Evolutionary conservation across 106 monocot species (phyloP).

Genomic region (Ottelia alismoides): DNA sequence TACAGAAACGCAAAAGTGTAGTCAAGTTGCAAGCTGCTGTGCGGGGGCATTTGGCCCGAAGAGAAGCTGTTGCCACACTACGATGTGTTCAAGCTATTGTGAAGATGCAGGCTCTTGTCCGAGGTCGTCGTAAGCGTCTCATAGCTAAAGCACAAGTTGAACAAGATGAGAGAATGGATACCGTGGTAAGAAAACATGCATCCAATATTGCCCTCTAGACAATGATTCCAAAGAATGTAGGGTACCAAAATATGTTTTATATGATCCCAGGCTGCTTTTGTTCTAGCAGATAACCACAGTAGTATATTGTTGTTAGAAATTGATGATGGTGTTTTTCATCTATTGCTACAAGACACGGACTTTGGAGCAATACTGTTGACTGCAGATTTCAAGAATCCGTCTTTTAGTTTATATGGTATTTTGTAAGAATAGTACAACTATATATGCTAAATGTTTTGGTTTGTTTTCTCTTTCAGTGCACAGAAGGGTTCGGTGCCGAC

Average conservation of each 20-base stretch:
- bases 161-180: neutral
- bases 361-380: no score
- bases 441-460: neutral
- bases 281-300: neutral
- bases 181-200: no score
- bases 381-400: neutral
- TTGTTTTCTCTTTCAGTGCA: conserved; percentile 5
- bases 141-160: conserved; percentile 1
- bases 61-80: conserved; percentile 53
- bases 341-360: no score
- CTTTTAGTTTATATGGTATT: neutral
- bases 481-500: neutral
- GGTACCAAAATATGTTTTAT: neutral
- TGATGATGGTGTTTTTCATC: neutral
- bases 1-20: conserved; percentile 26
- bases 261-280: no score
- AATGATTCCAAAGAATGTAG: neutral
- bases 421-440: neutral
- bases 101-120: conserved; percentile 62
- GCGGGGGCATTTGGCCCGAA: conserved; percentile 58
- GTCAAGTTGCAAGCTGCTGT: conserved; percentile 76
- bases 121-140: conserved; percentile 26
- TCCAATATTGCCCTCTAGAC: no score
- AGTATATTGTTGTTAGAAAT: neutral
- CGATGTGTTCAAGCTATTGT: conserved; percentile 59